Evolutionary conservation across 495 filamentous ascomycete genomes (phyloP).

Genomic region (Penicillium arizonense): DNA sequence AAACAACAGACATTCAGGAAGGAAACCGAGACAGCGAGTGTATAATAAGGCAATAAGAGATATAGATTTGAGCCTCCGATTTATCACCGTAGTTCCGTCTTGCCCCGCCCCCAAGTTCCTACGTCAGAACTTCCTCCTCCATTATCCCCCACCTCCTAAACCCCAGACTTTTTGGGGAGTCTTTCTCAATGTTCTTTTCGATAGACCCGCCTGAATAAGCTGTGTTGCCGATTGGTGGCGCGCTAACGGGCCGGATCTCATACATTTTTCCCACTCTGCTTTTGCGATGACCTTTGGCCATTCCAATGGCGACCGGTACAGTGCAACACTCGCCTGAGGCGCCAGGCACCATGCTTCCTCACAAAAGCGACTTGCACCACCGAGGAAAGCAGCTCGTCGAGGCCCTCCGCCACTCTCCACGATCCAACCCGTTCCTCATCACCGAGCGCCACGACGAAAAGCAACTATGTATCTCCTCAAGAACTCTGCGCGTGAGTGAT

Average conservation of each 20-base stretch:
- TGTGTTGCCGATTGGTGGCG: conserved; percentile 26
- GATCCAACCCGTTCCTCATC: conserved; percentile 52
- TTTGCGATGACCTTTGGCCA: conserved; percentile 27
- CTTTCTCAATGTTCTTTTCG: conserved; percentile 16
- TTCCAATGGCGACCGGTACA: conserved; percentile 45
- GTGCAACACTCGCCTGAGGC: conserved; percentile 42
- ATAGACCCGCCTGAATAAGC: conserved; percentile 10
- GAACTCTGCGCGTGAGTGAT: conserved; percentile 62
- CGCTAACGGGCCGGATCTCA: conserved; percentile 24
- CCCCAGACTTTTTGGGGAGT: conserved; percentile 6
- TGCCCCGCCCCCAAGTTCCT: conserved; percentile 22
- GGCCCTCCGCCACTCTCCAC: conserved; percentile 42
- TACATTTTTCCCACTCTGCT: conserved; percentile 17
- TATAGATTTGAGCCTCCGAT: conserved; percentile 25
- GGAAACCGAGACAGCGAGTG: background rate
- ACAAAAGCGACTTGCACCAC: conserved; percentile 36
- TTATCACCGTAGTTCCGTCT: conserved; percentile 28
- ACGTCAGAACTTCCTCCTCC: conserved; percentile 28
- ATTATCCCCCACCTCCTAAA: conserved; percentile 11
- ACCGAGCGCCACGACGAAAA: conserved; percentile 54
- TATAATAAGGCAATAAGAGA: conserved; percentile 6
- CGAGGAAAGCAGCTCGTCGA: conserved; percentile 50
- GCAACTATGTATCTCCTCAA: conserved; percentile 55
- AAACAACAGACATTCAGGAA: background rate
- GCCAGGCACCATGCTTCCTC: conserved; percentile 22